Base-by-base conservation (phyloP, 2,329 filamentous ascomycete species). In the Cladosporium sp. region DNA sequence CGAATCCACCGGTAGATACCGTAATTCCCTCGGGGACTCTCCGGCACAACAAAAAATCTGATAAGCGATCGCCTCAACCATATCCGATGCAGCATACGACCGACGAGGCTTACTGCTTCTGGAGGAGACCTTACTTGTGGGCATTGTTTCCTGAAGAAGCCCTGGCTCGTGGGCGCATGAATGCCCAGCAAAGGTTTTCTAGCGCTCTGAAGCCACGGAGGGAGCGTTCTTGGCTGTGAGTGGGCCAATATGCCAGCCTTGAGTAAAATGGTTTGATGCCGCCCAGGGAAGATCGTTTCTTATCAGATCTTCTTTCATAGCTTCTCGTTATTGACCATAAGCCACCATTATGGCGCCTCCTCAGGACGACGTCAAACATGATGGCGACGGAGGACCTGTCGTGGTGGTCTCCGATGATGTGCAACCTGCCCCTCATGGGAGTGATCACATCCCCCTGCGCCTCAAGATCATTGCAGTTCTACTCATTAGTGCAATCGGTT, bases 401-500 rank as follows among this genome's bases (percentile, higher is more conserved):
- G 20, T 55, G n/a, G 40, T 47, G 3, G 52, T 55, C 15, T 36
- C 52, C 10, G 20, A 25, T 13, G 40, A 45, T 17, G 39, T 10
- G 20, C 25, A 20, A 6, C 9, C 36, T 3, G 25, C 39, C 25
- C 25, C 10, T 17, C 28, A n/a, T 9, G 24, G 20, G 12, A n/a
- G 24, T 5, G 47, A 52, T 13, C 54, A 62, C 34, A 62, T 67
- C 0, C 63, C 63, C 1, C 17, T 62, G 65, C 68, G 75, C 72
- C 60, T 66, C 50, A 66, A 66, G 60, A 54, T 80, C 13, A 66
- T 72, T 8, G 75, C 81, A 0, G 77, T 85, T 3, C 48, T 82
- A 0, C 64, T 83, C 8, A 79, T 82, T 1, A 78, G 77, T 13
- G 68, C 76, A 56, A 83, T 85, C 61, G 81, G 83, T 1, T 85